These are phyloP conservation scores for Candida xiaguanensis DNA, from an alignment of 805 yeast genomes.

Conservation along the genomic window DNA sequence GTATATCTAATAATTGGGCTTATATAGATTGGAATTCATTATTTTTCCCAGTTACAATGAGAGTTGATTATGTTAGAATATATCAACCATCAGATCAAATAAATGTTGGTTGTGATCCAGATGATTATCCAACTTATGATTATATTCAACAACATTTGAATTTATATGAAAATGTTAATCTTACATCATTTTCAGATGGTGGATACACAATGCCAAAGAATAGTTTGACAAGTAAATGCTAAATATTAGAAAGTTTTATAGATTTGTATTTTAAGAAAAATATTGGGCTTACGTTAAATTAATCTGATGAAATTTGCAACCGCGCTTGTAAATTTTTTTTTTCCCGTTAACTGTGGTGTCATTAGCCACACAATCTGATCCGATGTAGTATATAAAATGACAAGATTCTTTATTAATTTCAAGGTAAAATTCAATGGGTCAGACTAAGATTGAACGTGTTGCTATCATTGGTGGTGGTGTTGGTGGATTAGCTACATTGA, in stretches of 20 bases:
- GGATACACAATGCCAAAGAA: constrained; percentile 55
- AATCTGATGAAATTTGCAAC: too few relatives aligned
- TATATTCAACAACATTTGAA: constrained; percentile 68
- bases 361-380: constrained; percentile 1
- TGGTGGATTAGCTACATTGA: constrained; percentile 32
- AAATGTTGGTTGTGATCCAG: constrained; percentile 81
- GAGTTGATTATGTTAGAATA: constrained; percentile 83
- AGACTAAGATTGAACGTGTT: constrained; percentile 15
- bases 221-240: constrained; percentile 16
- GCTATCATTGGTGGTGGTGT: constrained; percentile 30
- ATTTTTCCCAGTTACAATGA: constrained; percentile 72
- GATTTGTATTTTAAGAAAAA: constrained; percentile 1
- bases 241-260: background rate
- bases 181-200: constrained; percentile 71
- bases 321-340: too few relatives aligned
- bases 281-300: too few relatives aligned
- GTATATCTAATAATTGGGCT: constrained; percentile 90
- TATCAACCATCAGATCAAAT: constrained; percentile 74
- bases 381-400: too few relatives aligned
- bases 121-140: constrained; percentile 76
- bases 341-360: constrained; percentile 2
- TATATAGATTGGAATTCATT: constrained; percentile 86
- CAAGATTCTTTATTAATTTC: background rate
- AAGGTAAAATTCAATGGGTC: constrained; percentile 9
- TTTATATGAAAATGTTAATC: constrained; percentile 67